Percentiles rank a stretch among this genome's conserved stretches.
Conservation (phyloP, 768 basidiomycete genomes). For the Rhizopogon sp. region DNA sequence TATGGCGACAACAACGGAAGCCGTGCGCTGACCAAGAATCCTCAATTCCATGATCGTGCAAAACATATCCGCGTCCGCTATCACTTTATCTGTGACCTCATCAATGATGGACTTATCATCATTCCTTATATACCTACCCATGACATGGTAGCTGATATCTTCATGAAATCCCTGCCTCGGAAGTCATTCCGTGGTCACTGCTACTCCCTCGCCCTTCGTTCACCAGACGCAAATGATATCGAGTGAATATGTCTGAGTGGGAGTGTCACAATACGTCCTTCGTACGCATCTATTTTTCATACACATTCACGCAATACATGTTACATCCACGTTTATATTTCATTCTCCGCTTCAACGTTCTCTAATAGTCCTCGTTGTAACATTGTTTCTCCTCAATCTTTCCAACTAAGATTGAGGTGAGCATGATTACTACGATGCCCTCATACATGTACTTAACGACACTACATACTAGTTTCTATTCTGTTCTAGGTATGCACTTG, state of each 20-base stretch:
- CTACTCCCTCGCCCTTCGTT: neutral
- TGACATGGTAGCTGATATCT: slow-evolving; percentile 17
- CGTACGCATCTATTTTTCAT: neutral
- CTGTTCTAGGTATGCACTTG: too few relatives aligned
- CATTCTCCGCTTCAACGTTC: too few relatives aligned
- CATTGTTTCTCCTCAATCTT: too few relatives aligned
- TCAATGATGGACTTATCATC: slow-evolving; percentile 8
- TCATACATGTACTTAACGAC: too few relatives aligned
- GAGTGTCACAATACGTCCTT: neutral
- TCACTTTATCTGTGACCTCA: slow-evolving; percentile 10
- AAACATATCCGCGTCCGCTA: slow-evolving; percentile 26
- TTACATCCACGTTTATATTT: too few relatives aligned
- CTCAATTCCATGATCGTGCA: slow-evolving; percentile 14
- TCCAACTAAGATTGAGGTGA: too few relatives aligned
- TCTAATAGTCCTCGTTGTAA: too few relatives aligned
- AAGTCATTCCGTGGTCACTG: neutral
- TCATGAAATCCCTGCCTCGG: slow-evolving; percentile 2
- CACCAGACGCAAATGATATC: neutral
- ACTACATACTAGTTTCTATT: too few relatives aligned
- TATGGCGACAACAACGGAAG: slow-evolving; percentile 16
- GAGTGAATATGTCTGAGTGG: neutral
- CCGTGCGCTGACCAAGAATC: slow-evolving; percentile 9
- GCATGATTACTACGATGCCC: too few relatives aligned
- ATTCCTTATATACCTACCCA: slow-evolving; percentile 15
- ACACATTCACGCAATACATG: neutral